Percentiles rank a stretch among this genome's conserved stretches.
phyloP scores from a whole-genome alignment of 441 rosid species.

The Theobroma grandiflorum region DNA sequence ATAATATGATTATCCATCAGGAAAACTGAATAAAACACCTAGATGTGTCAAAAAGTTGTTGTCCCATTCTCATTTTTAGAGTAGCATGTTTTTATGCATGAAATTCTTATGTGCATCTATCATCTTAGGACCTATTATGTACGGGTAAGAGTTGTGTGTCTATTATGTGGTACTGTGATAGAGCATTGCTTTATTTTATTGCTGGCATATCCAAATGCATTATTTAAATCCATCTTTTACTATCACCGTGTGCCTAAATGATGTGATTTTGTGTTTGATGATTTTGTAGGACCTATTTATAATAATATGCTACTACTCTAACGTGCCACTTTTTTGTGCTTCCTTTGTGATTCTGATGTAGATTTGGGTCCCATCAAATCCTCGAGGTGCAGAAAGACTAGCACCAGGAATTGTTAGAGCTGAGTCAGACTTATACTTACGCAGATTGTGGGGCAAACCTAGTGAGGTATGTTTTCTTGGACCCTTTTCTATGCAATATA shows the following conservation, averaged over 20 bases:
- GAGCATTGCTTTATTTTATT: not conserved
- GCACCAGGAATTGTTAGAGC: conserved; percentile 87
- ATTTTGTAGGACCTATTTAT: not conserved
- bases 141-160: not conserved
- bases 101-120: not conserved
- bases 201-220: not conserved
- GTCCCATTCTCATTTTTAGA: not conserved
- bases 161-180: not conserved
- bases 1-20: not conserved
- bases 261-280: conserved; percentile 9
- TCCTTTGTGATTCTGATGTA: conserved; percentile 38
- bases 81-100: not conserved
- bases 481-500: not conserved
- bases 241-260: conserved; percentile 1
- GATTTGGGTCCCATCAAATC: conserved; percentile 98
- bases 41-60: not conserved
- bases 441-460: conserved; percentile 94
- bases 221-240: conserved; percentile 10
- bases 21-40: conserved; percentile 3
- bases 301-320: not conserved
- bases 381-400: conserved; percentile 91
- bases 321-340: conserved; percentile 15
- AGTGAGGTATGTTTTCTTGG: conserved; percentile 62
- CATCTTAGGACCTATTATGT: not conserved
- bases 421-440: conserved; percentile 84